phyloP scores from a whole-genome alignment of 1,284 basidiomycete species.

The Cutaneotrichosporon curvatum region DNA sequence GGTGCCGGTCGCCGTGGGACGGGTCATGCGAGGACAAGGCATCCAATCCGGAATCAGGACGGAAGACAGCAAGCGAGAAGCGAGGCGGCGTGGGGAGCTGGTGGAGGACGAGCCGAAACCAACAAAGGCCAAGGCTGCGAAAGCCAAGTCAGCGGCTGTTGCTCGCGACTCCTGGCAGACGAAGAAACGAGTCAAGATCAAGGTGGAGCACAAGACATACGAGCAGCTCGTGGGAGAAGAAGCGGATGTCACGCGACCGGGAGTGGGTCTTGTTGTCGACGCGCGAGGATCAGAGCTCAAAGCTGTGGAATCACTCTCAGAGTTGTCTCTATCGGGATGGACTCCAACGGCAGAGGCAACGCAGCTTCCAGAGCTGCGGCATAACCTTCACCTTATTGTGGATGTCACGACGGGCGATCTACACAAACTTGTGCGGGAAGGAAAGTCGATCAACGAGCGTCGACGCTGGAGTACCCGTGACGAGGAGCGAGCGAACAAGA shows the following conservation, averaged over 20 bases:
- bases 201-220: slow-evolving; percentile 86
- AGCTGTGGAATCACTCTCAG: slow-evolving; percentile 72
- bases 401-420: slow-evolving; percentile 75
- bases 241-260: slow-evolving; percentile 51
- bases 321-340: slow-evolving; percentile 71
- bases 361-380: slow-evolving; percentile 87
- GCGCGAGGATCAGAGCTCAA: slow-evolving; percentile 84
- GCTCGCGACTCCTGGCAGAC: slow-evolving; percentile 47
- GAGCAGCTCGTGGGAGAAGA: slow-evolving; percentile 81
- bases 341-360: slow-evolving; percentile 74
- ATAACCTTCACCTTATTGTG: slow-evolving; percentile 82
- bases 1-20: slow-evolving; percentile 72
- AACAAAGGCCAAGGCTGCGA: slow-evolving; percentile 6
- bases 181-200: slow-evolving; percentile 71
- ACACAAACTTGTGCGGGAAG: slow-evolving; percentile 81
- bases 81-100: slow-evolving; percentile 54
- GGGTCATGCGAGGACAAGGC: slow-evolving; percentile 64
- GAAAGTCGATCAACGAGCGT: slow-evolving; percentile 68
- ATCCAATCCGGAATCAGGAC: slow-evolving; percentile 83
- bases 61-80: slow-evolving; percentile 77
- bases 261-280: slow-evolving; percentile 81
- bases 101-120: slow-evolving; percentile 48
- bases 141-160: not conserved
- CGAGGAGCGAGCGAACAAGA: slow-evolving; percentile 62
- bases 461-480: slow-evolving; percentile 59